Base-by-base conservation (phyloP, 1,139 yeast species). In the Lizanozyma gosingica region DNA sequence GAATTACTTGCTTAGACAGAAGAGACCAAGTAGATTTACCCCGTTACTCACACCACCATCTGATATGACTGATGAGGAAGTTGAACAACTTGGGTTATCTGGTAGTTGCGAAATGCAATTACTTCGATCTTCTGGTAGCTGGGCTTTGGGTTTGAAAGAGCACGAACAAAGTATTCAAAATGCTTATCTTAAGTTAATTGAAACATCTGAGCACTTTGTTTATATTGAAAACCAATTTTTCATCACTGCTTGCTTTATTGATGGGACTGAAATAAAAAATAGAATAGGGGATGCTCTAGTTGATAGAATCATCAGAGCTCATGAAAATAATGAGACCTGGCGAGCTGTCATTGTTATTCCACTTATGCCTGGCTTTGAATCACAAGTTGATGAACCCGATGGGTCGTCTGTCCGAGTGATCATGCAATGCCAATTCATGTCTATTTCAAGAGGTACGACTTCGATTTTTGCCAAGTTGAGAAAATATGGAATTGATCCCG, bases 141-240 rank as follows among this genome's bases (percentile, higher is more conserved):
- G 99, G 99, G 88, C 97, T 0, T 65, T 90, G 29, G 99, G 98
- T 0, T 64, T 92, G 46, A 73, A 82, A 47, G 78, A 85, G 43
- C 84, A 81, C 35, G 99, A 94, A 52, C 83, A 81, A 45, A 86
- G 96, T 53, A 88, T 94, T 48, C 96, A 90, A 54, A 83, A 82
- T 57, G 98, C 98, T 0, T 94, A 94, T 54, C 66, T 92, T 54
- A 88, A 84, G 54, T 70, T 87, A 41, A 94, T 94, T 53, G 97
- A 90, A 55, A 80, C 90, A 9, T 85, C 96, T 14, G 90, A 87
- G 52, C 97, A 92, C 62, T 87, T 86, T 54, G 83, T 92, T 15
- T 92, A 94, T 62, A 83, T 94, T 50, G 99, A 92, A 54, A 92
- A 92, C 55, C 97, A 88, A 57, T 92, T 92, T 54, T 94, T 94